These are phyloP conservation scores for Letharia columbiana DNA, from an alignment of 495 filamentous ascomycete species.

Conservation along the genomic window DNA sequence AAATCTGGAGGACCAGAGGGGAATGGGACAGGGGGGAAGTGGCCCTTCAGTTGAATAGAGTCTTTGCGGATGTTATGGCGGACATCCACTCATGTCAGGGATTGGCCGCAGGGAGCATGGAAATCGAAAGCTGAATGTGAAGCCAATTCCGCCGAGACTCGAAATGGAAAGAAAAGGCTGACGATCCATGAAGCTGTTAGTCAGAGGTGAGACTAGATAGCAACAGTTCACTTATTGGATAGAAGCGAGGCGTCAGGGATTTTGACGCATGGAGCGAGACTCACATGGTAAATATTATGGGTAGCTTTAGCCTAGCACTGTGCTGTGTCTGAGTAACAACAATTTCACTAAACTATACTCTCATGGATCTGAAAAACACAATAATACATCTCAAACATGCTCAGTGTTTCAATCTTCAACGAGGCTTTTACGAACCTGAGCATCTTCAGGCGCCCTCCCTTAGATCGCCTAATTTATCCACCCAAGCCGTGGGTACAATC, in stretches of 20 bases:
- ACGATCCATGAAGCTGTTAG: background rate
- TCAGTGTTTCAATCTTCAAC: background rate
- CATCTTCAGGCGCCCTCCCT: conserved; percentile 1
- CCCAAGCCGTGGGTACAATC: conserved; percentile 66
- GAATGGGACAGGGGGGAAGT: conserved; percentile 77
- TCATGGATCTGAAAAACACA: background rate
- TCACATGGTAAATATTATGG: background rate
- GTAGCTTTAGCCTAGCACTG: background rate
- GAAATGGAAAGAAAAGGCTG: background rate
- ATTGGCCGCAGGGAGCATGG: conserved; percentile 32
- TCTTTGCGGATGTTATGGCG: conserved; percentile 71
- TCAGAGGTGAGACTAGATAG: background rate
- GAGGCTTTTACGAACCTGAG: background rate
- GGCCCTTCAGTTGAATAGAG: conserved; percentile 46
- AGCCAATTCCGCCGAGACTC: background rate
- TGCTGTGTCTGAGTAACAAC: background rate
- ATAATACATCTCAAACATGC: background rate
- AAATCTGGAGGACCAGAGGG: conserved; percentile 66
- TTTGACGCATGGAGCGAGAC: background rate
- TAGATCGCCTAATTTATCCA: conserved; percentile 76
- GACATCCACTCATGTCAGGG: conserved; percentile 69
- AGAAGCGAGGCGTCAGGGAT: background rate
- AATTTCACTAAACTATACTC: background rate
- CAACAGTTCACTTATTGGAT: background rate
- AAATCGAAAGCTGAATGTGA: conserved; percentile 16